A percentile compares a stretch with the other conserved stretches of the same genome.
phyloP scores from a whole-genome alignment of 2,329 filamentous ascomycete genomes.

The Talaromyces verruculosus region DNA sequence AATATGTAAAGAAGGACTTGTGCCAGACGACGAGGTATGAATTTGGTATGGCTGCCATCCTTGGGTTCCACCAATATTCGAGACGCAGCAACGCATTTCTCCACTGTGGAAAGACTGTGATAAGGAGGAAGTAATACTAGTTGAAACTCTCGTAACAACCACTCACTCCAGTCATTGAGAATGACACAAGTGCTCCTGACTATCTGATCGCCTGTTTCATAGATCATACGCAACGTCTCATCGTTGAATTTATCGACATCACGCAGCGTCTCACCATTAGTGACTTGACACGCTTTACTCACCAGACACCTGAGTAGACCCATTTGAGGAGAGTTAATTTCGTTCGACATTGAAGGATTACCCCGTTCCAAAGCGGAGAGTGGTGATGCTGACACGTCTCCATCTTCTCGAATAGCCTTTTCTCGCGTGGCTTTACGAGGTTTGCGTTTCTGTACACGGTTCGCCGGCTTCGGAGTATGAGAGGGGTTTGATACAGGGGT shows the following conservation, averaged over 20 bases:
- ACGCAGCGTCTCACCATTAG: not conserved
- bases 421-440: not conserved
- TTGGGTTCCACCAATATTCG: not conserved
- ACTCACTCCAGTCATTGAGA: too few species aligned
- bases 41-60: not conserved
- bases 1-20: slow-evolving; percentile 9
- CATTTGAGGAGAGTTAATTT: not conserved
- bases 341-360: not conserved
- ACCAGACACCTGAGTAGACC: not conserved
- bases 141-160: too few species aligned
- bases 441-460: not conserved
- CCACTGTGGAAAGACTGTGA: too few species aligned
- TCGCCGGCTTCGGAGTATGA: not conserved
- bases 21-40: not conserved
- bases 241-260: not conserved
- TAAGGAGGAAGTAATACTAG: not conserved
- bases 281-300: not conserved
- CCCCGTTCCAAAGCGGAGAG: not conserved
- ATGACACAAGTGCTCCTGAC: too few species aligned
- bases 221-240: too few species aligned
- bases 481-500: not conserved
- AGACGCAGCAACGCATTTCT: not conserved
- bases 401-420: not conserved
- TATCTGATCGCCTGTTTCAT: too few species aligned
- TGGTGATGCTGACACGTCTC: too few species aligned